These are phyloP conservation scores for Lumnitzera littorea DNA, from an alignment of 345 rosid genomes.

Conservation along the genomic window DNA sequence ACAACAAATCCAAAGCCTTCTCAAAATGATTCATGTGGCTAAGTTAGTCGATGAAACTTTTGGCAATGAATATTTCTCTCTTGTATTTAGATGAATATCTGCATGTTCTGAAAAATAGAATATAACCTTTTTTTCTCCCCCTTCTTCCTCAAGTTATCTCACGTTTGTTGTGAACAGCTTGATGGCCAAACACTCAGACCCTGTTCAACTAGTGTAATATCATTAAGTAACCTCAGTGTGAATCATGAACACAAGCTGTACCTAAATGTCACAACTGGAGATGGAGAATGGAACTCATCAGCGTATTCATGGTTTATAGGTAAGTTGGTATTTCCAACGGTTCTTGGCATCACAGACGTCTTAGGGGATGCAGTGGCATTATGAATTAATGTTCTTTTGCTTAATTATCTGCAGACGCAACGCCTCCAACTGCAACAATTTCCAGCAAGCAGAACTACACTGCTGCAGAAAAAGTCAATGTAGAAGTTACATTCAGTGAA, in stretches of 20 bases:
- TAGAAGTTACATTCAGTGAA: conserved; percentile 39
- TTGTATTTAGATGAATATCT: too few species aligned
- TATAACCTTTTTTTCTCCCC: background rate
- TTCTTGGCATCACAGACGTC: background rate
- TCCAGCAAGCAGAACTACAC: conserved; percentile 32
- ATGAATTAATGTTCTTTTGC: background rate
- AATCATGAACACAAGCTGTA: conserved; percentile 32
- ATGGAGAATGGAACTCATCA: conserved; percentile 37
- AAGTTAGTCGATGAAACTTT: too few species aligned
- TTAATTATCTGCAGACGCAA: conserved; percentile 21
- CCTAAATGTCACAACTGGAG: conserved; percentile 29
- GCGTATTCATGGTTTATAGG: conserved; percentile 49
- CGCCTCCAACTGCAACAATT: conserved; percentile 41
- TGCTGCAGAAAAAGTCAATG: conserved; percentile 24
- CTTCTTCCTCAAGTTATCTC: background rate
- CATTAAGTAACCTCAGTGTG: conserved; percentile 26
- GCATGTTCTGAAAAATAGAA: background rate
- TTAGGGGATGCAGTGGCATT: too few species aligned
- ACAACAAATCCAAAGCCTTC: too few species aligned
- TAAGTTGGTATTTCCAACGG: conserved; percentile 12
- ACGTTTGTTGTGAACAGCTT: conserved; percentile 19
- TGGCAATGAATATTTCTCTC: too few species aligned
- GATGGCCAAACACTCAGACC: conserved; percentile 32
- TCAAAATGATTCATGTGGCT: too few species aligned
- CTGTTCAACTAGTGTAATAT: conserved; percentile 21